Conservation (phyloP, 352 stramenopile genomes). For the Phytopythium oedochilum region DNA sequence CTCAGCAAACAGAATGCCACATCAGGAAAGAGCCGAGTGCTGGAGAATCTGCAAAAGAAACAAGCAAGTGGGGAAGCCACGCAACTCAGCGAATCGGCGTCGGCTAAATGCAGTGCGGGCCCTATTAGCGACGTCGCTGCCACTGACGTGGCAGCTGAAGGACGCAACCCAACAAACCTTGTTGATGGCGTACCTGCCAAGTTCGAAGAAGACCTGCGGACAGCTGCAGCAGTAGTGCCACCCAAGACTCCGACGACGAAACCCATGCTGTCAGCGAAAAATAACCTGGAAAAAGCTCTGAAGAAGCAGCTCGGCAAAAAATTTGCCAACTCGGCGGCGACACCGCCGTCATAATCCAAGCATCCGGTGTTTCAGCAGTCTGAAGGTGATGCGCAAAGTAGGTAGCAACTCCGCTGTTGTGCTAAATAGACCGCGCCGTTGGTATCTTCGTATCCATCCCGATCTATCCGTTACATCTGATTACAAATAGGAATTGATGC, state of each 20-base stretch:
- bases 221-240: not conserved
- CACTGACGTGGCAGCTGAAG: not conserved
- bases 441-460: not conserved
- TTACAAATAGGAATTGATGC: conserved; percentile 6
- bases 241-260: conserved; percentile 9
- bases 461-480: conserved; percentile 6
- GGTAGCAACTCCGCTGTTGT: no score
- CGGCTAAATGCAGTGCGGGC: not conserved
- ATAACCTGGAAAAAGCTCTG: conserved; percentile 37
- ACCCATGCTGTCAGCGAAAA: conserved; percentile 12
- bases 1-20: conserved; percentile 26
- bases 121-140: not conserved
- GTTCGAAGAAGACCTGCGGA: not conserved
- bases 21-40: conserved; percentile 29
- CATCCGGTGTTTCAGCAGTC: no score
- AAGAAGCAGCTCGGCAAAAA: conserved; percentile 30
- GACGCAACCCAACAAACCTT: not conserved
- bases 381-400: no score
- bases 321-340: not conserved
- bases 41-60: conserved; percentile 33
- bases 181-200: not conserved
- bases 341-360: not conserved
- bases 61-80: conserved; percentile 1
- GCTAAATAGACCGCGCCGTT: not conserved
- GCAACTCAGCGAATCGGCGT: not conserved